These are phyloP conservation scores for Begonia fuchsioides DNA, from an alignment of 306 rosid species.

Conservation along the genomic window DNA sequence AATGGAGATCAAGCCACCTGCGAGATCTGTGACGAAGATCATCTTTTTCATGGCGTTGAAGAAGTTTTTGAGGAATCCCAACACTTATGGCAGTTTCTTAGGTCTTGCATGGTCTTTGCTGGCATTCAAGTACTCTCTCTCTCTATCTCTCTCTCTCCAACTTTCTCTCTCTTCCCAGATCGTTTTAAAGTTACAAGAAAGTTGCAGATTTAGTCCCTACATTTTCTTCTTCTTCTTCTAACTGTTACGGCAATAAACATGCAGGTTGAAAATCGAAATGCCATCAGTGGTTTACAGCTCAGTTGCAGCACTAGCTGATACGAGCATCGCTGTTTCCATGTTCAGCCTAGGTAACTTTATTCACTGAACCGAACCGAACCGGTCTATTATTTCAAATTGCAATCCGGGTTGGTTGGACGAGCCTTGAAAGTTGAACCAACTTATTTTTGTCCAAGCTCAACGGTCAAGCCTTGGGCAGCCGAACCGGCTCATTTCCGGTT, in stretches of 20 bases:
- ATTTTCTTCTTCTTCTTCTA: neutral
- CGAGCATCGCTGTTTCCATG: slow-evolving; percentile 79
- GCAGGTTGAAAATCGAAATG: slow-evolving; percentile 63
- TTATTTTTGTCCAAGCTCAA: too few species aligned
- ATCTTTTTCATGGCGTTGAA: neutral
- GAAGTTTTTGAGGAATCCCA: neutral
- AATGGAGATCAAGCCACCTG: neutral
- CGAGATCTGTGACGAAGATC: neutral
- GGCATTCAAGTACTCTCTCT: slow-evolving; percentile 1
- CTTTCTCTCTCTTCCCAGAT: neutral
- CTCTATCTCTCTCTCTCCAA: neutral
- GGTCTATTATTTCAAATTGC: too few species aligned
- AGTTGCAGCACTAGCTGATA: slow-evolving; percentile 50
- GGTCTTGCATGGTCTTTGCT: slow-evolving; percentile 3
- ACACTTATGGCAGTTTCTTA: neutral
- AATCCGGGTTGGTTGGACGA: too few species aligned
- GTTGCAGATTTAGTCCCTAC: too few species aligned
- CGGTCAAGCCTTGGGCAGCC: too few species aligned
- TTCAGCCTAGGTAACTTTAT: slow-evolving; percentile 46
- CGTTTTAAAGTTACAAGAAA: too few species aligned
- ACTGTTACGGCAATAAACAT: neutral
- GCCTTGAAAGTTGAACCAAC: too few species aligned
- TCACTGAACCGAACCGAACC: too few species aligned
- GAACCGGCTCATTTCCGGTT: too few species aligned
- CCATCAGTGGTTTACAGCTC: slow-evolving; percentile 57